Percentiles rank a stretch among this genome's conserved stretches.
Conservation (phyloP, 2,329 filamentous ascomycete genomes). For the Phoma sp. region DNA sequence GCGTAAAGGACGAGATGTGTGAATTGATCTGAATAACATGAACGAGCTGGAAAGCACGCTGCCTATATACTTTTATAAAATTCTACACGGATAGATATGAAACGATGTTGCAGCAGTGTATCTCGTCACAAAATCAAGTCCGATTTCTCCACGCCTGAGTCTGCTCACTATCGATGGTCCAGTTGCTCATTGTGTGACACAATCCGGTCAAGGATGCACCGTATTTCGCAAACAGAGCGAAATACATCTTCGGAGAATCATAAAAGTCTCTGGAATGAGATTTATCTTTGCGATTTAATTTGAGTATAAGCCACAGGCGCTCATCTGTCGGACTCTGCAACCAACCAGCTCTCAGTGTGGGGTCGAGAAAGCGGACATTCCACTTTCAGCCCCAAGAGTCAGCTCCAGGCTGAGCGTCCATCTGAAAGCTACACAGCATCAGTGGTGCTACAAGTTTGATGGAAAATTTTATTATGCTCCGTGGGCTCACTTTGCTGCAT, state of each 20-base stretch:
- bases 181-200: neutral
- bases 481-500: neutral
- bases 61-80: neutral
- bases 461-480: no score
- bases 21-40: no score
- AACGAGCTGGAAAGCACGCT: no score
- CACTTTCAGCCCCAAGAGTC: neutral
- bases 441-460: neutral
- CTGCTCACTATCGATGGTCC: neutral
- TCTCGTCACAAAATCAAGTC: no score
- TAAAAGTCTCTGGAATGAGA: neutral
- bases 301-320: neutral
- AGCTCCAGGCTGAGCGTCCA: neutral
- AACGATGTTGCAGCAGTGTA: neutral
- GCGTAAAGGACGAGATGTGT: neutral
- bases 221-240: neutral
- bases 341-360: neutral
- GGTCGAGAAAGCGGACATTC: neutral
- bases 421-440: neutral
- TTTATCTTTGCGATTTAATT: neutral
- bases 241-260: neutral
- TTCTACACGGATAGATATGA: no score
- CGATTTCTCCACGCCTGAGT: neutral
- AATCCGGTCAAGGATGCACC: neutral
- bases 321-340: neutral